phyloP scores from a whole-genome alignment of 768 basidiomycete species.

The Mycena crocata region DNA sequence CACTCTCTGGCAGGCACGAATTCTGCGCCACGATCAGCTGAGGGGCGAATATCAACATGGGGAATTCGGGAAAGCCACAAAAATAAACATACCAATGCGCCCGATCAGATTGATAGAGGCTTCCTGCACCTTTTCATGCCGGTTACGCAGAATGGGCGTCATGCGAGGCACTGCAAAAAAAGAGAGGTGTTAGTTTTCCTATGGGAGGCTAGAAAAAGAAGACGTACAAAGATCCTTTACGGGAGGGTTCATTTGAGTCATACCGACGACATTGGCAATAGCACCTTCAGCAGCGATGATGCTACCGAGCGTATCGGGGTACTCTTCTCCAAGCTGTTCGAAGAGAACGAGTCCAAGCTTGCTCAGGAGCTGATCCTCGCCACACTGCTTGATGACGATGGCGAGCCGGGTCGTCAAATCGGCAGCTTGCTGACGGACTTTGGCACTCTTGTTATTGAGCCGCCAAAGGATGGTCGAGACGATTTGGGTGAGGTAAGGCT shows the following conservation, averaged over 20 bases:
- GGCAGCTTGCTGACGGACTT: constrained; percentile 99
- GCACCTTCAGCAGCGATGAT: constrained; percentile 99
- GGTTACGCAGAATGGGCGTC: constrained; percentile 99
- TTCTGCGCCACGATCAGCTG: constrained; percentile 97
- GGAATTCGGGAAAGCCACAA: constrained; percentile 10
- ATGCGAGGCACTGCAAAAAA: constrained; percentile 96
- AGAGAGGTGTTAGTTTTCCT: constrained; percentile 18
- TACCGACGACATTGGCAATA: constrained; percentile 99
- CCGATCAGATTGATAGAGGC: constrained; percentile 99
- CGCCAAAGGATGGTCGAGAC: constrained; percentile 99
- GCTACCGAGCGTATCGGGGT: constrained; percentile 98
- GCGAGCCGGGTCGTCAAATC: constrained; percentile 96
- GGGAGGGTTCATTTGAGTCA: constrained; percentile 99
- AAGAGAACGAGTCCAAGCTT: constrained; percentile 97
- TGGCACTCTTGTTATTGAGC: constrained; percentile 98
- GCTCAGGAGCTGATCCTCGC: constrained; percentile 94
- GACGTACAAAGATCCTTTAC: constrained; percentile 97
- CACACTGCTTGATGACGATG: constrained; percentile 98
- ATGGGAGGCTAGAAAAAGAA: constrained; percentile 5
- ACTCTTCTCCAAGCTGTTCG: constrained; percentile 99
- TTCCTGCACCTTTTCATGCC: constrained; percentile 99
- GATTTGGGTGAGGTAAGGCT: constrained; percentile 98
- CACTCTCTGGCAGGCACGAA: constrained; percentile 98
- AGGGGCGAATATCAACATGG: constrained; percentile 10
- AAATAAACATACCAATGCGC: constrained; percentile 76